Evolutionary conservation across 352 stramenopile species (phyloP).

Genomic region (Blastocystis hominis): DNA sequence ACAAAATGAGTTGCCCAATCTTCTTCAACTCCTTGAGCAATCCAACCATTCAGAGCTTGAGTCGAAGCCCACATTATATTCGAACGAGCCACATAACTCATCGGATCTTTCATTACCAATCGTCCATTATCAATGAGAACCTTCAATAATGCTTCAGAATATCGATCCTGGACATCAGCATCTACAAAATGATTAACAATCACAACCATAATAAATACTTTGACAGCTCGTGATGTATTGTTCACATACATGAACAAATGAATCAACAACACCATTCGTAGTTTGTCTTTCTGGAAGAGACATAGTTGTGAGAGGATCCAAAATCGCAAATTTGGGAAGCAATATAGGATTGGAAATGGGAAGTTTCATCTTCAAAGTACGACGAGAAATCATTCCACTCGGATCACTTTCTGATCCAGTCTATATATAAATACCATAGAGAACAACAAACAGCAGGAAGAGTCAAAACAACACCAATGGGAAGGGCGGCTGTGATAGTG

Average conservation of each 20-base stretch:
- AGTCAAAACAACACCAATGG: neutral
- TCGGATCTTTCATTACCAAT: neutral
- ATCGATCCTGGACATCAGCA: constrained; percentile 15
- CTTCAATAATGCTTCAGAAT: neutral
- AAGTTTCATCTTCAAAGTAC: neutral
- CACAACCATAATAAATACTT: neutral
- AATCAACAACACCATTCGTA: neutral
- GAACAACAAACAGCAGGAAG: neutral
- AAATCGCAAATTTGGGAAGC: neutral
- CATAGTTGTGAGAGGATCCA: neutral
- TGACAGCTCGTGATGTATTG: neutral
- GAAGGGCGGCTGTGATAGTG: neutral
- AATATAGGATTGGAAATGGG: neutral
- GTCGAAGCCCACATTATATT: constrained; percentile 24
- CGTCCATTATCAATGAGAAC: neutral
- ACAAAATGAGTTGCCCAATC: constrained; percentile 12
- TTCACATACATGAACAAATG: too few relatives aligned
- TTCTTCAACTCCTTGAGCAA: neutral
- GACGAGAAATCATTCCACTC: neutral
- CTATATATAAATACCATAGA: neutral
- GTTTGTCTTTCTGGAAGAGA: neutral
- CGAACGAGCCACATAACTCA: neutral
- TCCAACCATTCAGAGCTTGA: constrained; percentile 7
- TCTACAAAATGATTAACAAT: neutral
- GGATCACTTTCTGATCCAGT: neutral